Evolutionary conservation across 805 yeast genomes (phyloP), one percentile per base, ranked within the genome.

Genomic region (Sugiyamaella lignohabitans): DNA sequence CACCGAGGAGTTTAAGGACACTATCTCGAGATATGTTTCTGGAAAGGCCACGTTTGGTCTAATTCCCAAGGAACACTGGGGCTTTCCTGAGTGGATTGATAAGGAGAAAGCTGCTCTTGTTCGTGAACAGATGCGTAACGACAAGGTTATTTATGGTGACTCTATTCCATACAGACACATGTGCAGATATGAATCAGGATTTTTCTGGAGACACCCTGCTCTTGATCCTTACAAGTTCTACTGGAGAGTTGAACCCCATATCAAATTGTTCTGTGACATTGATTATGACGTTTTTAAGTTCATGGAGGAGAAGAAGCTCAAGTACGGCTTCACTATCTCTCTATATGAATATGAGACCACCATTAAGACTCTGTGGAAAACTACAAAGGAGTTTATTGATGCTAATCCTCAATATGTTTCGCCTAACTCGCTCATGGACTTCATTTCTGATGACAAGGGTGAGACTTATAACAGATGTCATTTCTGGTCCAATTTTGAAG

Each of bases 211-310:
- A 62, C 87, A 85, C 61, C 77, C 75, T 43, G 66, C 80, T 42
- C 59, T 87, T 65, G 67, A 71, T 50, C 76, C 79, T 21, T 88
- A 82, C 73, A 85, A 82, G 59, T 87, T 83, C 76, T 87, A 86
- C 72, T 88, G 96, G 96, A 80, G 95, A 65, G 89, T 88, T 32
- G 96, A 88, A 67, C 96, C 96, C 11, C 82, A 77, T 55, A 78
- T 82, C 56, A 75, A 77, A 61, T 73, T 85, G 53, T 77, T 68
- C 65, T 87, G 95, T 69, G 87, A 86, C 62, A 70, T 88, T 49
- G 79, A 80, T 57, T 83, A 83, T 64, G 96, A 87, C 61, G 68
- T 85, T 10, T 87, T 87, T 75, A 75, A 79, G 66, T 84, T 72
- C 68, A 84, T 87, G 95, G 78, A 78, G 56, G 87, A 81, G 60